These are phyloP conservation scores for Fraxinus platypoda DNA, from an alignment of 305 asterid species.

Conservation along the genomic window DNA sequence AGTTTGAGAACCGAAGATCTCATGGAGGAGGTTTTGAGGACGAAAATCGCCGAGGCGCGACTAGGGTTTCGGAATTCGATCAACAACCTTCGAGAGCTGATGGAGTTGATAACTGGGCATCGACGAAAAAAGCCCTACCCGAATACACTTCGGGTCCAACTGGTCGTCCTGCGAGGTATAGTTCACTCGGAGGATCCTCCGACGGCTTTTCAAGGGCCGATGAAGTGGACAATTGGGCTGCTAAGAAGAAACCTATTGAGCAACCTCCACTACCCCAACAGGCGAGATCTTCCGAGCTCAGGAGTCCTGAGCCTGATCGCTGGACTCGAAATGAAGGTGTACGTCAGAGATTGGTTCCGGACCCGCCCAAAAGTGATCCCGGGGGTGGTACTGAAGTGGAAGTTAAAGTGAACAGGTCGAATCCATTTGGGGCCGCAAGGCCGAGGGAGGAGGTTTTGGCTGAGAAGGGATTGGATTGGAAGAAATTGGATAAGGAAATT, in stretches of 20 bases:
- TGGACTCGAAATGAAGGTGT: conserved; percentile 63
- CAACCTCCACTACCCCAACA: conserved; percentile 36
- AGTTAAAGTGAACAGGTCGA: conserved; percentile 62
- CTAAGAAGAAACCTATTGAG: conserved; percentile 51
- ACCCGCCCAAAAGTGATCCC: conserved; percentile 41
- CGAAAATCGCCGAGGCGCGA: conserved; percentile 46
- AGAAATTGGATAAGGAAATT: conserved; percentile 71
- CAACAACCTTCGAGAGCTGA: conserved; percentile 78
- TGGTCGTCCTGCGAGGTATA: conserved; percentile 48
- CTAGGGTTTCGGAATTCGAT: conserved; percentile 70
- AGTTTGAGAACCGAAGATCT: conserved; percentile 48
- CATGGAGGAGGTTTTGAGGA: conserved; percentile 51
- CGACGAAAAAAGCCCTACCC: conserved; percentile 62
- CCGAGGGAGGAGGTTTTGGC: conserved; percentile 97
- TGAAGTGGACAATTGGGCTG: conserved; percentile 82
- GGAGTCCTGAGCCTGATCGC: conserved; percentile 65
- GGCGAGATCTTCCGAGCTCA: conserved; percentile 45
- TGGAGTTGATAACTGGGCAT: conserved; percentile 82
- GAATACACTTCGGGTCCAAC: conserved; percentile 38
- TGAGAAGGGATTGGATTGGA: conserved; percentile 96
- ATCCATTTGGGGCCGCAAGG: conserved; percentile 95
- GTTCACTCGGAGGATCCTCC: conserved; percentile 60
- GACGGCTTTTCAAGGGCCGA: conserved; percentile 78
- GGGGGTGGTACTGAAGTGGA: conserved; percentile 37
- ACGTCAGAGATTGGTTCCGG: conserved; percentile 42